Percentiles rank a stretch among this genome's conserved stretches.
phyloP scores from a whole-genome alignment of 2,329 filamentous ascomycete genomes.

The Macroventuria anomochaeta region DNA sequence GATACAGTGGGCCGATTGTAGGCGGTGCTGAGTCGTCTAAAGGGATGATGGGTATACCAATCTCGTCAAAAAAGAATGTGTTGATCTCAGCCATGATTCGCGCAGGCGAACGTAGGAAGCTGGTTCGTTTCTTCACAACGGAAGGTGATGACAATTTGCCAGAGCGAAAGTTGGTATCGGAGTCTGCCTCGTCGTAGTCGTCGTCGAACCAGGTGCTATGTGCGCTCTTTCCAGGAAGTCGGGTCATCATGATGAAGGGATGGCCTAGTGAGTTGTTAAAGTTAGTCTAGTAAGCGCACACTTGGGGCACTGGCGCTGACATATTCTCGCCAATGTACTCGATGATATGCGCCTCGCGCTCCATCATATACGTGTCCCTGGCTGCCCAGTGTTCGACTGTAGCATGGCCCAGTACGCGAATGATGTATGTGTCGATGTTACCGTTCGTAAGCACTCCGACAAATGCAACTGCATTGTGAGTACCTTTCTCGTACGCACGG shows the following conservation, averaged over 20 bases:
- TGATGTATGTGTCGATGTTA: background rate
- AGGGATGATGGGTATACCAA: constrained; percentile 18
- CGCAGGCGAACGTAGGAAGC: constrained; percentile 23
- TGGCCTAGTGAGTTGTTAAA: constrained; percentile 18
- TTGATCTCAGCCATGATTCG: constrained; percentile 15
- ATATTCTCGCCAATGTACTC: constrained; percentile 5
- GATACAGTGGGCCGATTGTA: background rate
- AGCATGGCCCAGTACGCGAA: constrained; percentile 9
- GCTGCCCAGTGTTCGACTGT: constrained; percentile 2
- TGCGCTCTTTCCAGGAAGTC: constrained; percentile 16
- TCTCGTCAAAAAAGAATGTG: constrained; percentile 16
- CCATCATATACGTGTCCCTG: constrained; percentile 7
- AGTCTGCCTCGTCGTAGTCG: background rate
- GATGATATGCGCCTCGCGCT: constrained; percentile 4
- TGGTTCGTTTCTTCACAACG: constrained; percentile 16
- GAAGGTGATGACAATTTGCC: background rate
- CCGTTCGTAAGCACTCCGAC: background rate
- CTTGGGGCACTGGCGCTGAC: constrained; percentile 15
- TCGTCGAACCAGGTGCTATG: constrained; percentile 21
- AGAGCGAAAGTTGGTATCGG: background rate
- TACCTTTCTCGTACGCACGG: background rate
- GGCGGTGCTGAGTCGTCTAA: background rate
- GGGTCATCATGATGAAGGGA: constrained; percentile 30
- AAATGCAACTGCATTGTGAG: background rate
- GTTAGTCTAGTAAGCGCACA: constrained; percentile 18